Conservation (phyloP, 345 rosid species). For the Firmiana major region DNA sequence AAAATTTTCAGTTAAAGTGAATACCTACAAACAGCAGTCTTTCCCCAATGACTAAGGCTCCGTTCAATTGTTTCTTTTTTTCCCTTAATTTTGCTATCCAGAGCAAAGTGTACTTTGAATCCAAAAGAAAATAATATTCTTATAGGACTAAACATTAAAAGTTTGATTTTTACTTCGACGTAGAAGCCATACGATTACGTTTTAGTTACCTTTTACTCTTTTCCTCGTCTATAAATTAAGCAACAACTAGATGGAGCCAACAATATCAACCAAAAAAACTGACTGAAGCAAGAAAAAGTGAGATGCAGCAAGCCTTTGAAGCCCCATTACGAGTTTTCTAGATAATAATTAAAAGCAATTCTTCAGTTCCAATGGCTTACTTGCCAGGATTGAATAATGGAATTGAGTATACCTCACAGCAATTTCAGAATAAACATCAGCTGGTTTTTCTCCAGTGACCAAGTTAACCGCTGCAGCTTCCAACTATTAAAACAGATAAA, state of each 20-base stretch:
- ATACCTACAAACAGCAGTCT: neutral
- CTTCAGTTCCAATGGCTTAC: neutral
- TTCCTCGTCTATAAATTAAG: neutral
- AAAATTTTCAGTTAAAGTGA: neutral
- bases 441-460: slow-evolving; percentile 75
- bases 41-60: neutral
- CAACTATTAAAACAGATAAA: slow-evolving; percentile 44
- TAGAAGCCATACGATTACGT: neutral
- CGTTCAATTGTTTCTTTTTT: neutral
- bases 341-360: neutral
- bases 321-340: neutral
- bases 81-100: neutral
- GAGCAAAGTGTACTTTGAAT: neutral
- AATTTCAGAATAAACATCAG: slow-evolving; percentile 95
- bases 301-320: neutral
- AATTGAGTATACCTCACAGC: slow-evolving; percentile 62
- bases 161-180: neutral
- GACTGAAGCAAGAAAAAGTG: neutral
- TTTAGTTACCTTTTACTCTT: neutral
- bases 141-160: neutral
- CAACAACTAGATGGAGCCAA: neutral
- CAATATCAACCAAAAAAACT: neutral
- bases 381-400: neutral
- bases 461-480: slow-evolving; percentile 98
- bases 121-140: neutral